Evolutionary conservation across 768 basidiomycete genomes (phyloP).

Genomic region (Floccularia luteovirens): DNA sequence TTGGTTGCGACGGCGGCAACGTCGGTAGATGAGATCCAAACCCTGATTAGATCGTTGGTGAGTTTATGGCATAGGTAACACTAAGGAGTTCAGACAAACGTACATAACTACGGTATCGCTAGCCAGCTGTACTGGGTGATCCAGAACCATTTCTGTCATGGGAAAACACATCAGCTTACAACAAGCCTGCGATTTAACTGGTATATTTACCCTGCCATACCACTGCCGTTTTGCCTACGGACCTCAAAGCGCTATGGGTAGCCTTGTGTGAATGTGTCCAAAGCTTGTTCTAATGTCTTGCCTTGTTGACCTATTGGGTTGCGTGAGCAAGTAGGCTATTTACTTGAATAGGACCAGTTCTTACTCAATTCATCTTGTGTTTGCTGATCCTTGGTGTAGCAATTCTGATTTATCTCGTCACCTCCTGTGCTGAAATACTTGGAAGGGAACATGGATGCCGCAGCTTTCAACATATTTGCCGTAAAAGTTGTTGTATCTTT

Average conservation of each 20-base stretch:
- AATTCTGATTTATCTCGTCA: constrained; percentile 68
- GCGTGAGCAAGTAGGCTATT: neutral
- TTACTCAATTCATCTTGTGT: constrained; percentile 48
- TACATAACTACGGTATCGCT: constrained; percentile 52
- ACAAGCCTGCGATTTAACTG: neutral
- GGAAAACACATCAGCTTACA: constrained; percentile 15
- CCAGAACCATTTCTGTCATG: constrained; percentile 63
- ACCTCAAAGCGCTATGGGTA: constrained; percentile 47
- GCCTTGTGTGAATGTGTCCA: constrained; percentile 49
- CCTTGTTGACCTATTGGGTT: constrained; percentile 19
- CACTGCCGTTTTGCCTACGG: constrained; percentile 61
- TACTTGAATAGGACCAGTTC: constrained; percentile 7
- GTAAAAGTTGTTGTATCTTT: constrained; percentile 55
- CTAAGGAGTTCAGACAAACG: constrained; percentile 18
- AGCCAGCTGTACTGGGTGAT: constrained; percentile 33
- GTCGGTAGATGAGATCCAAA: constrained; percentile 65
- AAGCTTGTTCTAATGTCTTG: constrained; percentile 54
- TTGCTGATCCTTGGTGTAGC: constrained; percentile 51
- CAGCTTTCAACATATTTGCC: constrained; percentile 39
- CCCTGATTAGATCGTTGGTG: constrained; percentile 22
- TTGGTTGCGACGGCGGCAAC: constrained; percentile 49
- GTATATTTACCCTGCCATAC: constrained; percentile 63
- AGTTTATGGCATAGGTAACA: neutral
- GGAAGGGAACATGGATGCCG: constrained; percentile 43
- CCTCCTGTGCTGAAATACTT: constrained; percentile 74